Evolutionary conservation across 2,329 filamentous ascomycete genomes (phyloP), one percentile per base, ranked within the genome.

Genomic region (Alternaria dauci): DNA sequence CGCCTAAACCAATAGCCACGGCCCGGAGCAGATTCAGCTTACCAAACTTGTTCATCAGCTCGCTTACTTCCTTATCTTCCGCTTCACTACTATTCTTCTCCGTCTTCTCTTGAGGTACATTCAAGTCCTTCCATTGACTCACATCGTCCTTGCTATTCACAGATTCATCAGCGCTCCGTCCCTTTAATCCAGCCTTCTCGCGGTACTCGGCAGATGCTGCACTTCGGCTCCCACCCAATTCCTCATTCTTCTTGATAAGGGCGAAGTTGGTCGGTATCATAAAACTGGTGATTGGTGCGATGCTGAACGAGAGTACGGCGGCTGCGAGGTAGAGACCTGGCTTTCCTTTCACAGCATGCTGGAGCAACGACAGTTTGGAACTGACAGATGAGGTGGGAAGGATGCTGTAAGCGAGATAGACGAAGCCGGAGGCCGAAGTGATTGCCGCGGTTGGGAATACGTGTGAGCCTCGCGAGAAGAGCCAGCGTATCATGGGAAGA

Each of bases 391-490:
- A 50, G 8, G 56, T 8, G 1, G 68, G 60, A 0, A 74, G 36
- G 1, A 65, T 39, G 8, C 25, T 18, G 54, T 70, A 75, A 14
- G 69, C 68, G 0, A 78, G 70, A 50, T 57, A 69, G 8, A 62
- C 52, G 58, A 79, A 79, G 26, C 73, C 70, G 1, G 68, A 52
- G 7, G 65, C 65, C 1, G 76, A 72, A 51, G 73, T 11, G n/a
- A 74, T 28, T 5, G 73, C 73, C 18, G 67, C 64, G 6, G 62
- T 55, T 8, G 76, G 76, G 59, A 78, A 77, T 32, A 75, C 63
- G 62, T 79, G 77, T 7, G 75, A 78, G 52, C 76, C 77, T 0
- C 76, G 72, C 36, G 71, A 76, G 65, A 79, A 79, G 32, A 79
- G 73, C 76, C 76, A 79, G 42, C 75, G 73, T 3, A 62, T 71